A percentile compares a stretch with the other conserved stretches of the same genome.
phyloP scores from a whole-genome alignment of 2,329 filamentous ascomycete species.

The Epichloe uncinata region DNA sequence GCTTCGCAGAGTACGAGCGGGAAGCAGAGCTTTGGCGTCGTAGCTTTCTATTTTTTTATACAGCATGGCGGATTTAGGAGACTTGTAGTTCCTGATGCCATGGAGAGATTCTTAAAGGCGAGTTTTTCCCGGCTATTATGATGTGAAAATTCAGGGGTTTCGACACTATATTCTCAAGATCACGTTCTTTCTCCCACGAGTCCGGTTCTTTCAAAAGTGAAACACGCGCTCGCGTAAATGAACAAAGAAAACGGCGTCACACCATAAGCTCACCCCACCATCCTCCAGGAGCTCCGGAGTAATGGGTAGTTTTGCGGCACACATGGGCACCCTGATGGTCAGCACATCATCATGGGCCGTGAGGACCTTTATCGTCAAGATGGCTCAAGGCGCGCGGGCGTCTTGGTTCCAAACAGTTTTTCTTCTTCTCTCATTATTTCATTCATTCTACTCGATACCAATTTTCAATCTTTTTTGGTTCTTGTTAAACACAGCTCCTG shows the following conservation, averaged over 20 bases:
- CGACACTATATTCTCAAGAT: too few relatives aligned
- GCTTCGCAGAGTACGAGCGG: background rate
- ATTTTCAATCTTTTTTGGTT: background rate
- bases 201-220: too few relatives aligned
- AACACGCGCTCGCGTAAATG: too few relatives aligned
- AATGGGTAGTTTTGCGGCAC: background rate
- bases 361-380: slow-evolving; percentile 6
- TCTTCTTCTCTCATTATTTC: background rate
- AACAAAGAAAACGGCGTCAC: too few relatives aligned
- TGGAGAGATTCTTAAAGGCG: too few relatives aligned
- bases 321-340: background rate
- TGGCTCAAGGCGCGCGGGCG: background rate
- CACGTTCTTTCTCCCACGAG: too few relatives aligned
- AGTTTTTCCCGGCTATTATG: too few relatives aligned
- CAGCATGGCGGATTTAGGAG: too few relatives aligned
- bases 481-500: background rate
- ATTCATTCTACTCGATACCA: background rate
- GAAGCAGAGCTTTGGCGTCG: background rate
- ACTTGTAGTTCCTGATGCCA: too few relatives aligned
- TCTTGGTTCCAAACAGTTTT: background rate
- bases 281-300: background rate
- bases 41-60: background rate
- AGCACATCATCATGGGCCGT: background rate
- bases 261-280: too few relatives aligned
- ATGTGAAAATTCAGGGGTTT: too few relatives aligned